These are phyloP conservation scores for Populus tomentosa DNA, from an alignment of 441 rosid genomes.

Conservation along the genomic window DNA sequence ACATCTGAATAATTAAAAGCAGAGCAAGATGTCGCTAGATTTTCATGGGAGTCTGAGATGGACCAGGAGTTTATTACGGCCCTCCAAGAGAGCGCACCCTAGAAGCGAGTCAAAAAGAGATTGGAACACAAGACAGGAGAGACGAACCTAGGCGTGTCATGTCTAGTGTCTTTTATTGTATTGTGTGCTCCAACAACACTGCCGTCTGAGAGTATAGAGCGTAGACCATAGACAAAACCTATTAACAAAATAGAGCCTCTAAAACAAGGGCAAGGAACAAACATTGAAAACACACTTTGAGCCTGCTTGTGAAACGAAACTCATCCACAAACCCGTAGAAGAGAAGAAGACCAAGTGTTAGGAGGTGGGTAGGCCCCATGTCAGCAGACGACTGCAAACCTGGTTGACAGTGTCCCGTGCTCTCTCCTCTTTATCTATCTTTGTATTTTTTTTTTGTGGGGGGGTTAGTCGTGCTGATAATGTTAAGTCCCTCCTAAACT, in stretches of 20 bases:
- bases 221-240: background rate
- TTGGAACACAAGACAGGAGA: background rate
- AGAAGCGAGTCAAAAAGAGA: background rate
- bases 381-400: conserved; percentile 5
- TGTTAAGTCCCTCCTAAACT: conserved; percentile 38
- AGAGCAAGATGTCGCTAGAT: conserved; percentile 21
- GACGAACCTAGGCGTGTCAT: background rate
- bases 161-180: background rate
- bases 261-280: background rate
- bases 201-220: background rate
- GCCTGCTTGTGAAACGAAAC: conserved; percentile 10
- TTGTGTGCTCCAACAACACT: background rate
- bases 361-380: conserved; percentile 9
- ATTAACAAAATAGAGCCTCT: background rate
- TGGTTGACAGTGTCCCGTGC: conserved; percentile 1
- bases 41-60: background rate
- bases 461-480: background rate
- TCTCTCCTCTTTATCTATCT: background rate
- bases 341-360: conserved; percentile 11
- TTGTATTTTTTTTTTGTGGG: background rate
- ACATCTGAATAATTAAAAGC: conserved; percentile 4
- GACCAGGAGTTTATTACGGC: background rate
- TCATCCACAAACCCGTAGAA: background rate
- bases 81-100: background rate
- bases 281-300: background rate